Percentiles rank a stretch among this genome's conserved stretches.
phyloP scores from a whole-genome alignment of 139 green algal species.

The Coccomyxa sp. region DNA sequence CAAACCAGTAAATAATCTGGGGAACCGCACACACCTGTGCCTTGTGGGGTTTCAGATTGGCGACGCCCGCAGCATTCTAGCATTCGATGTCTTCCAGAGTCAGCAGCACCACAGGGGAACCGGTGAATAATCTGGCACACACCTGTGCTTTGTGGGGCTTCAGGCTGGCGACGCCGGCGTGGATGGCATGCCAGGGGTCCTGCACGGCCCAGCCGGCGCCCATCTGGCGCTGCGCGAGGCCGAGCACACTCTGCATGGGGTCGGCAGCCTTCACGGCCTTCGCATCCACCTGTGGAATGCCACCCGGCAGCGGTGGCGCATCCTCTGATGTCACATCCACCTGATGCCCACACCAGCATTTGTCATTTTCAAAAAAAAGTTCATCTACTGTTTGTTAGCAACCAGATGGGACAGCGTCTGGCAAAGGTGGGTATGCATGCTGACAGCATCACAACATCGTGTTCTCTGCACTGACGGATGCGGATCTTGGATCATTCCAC shows the following conservation, averaged over 20 bases:
- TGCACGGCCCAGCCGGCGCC: slow-evolving; percentile 13
- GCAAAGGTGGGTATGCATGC: no score
- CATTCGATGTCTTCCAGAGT: no score
- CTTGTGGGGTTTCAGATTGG: no score
- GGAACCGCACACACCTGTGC: slow-evolving; percentile 18
- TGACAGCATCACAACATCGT: no score
- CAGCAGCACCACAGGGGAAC: no score
- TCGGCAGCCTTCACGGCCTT: slow-evolving; percentile 46
- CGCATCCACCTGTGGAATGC: slow-evolving; percentile 57
- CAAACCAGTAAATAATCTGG: no score
- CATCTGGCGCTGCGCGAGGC: slow-evolving; percentile 22
- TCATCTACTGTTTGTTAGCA: no score
- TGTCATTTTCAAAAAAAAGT: no score
- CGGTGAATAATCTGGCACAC: background rate
- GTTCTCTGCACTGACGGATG: no score
- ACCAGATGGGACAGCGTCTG: no score
- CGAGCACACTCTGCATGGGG: slow-evolving; percentile 7
- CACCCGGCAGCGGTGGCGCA: background rate
- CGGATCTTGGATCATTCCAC: no score
- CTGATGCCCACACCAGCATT: slow-evolving; percentile 26
- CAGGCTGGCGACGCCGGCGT: slow-evolving; percentile 21
- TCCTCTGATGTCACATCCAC: slow-evolving; percentile 66
- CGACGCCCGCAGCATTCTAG: no score
- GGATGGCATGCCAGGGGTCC: slow-evolving; percentile 66
- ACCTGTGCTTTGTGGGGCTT: slow-evolving; percentile 48